A percentile compares a stretch with the other conserved stretches of the same genome.
These are phyloP conservation scores for Apiospora sp. DNA, from an alignment of 2,329 filamentous ascomycete species.

Conservation along the genomic window DNA sequence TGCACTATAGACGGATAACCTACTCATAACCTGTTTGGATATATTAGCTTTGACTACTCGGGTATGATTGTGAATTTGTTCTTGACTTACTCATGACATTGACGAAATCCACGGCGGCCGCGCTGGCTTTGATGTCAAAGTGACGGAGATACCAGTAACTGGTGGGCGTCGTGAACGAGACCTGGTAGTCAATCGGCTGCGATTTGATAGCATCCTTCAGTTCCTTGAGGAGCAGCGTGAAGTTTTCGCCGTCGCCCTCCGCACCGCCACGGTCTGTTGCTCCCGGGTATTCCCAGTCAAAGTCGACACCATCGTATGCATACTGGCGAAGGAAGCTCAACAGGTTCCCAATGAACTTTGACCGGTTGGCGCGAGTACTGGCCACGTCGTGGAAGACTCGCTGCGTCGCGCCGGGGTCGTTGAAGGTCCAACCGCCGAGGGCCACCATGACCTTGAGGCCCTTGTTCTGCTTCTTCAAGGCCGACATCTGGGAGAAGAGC, in stretches of 20 bases:
- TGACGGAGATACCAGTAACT: slow-evolving; percentile 37
- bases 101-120: neutral
- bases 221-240: slow-evolving; percentile 51
- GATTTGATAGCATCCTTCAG: slow-evolving; percentile 30
- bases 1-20: too few relatives aligned
- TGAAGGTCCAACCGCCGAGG: slow-evolving; percentile 53
- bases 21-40: too few relatives aligned
- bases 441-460: slow-evolving; percentile 44
- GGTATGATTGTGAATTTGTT: too few relatives aligned
- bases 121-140: slow-evolving; percentile 39
- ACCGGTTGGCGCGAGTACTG: slow-evolving; percentile 26
- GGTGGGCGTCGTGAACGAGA: slow-evolving; percentile 34
- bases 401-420: slow-evolving; percentile 40
- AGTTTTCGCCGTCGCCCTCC: slow-evolving; percentile 34
- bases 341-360: slow-evolving; percentile 34
- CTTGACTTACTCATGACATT: slow-evolving; percentile 27
- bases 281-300: slow-evolving; percentile 40
- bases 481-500: slow-evolving; percentile 39
- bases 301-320: slow-evolving; percentile 38
- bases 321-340: slow-evolving; percentile 35
- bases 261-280: slow-evolving; percentile 37
- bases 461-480: slow-evolving; percentile 39
- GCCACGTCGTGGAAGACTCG: slow-evolving; percentile 39
- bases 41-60: too few relatives aligned
- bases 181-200: slow-evolving; percentile 17